These are phyloP conservation scores for Xylaria sp. DNA, from an alignment of 2,329 filamentous ascomycete species.

Conservation along the genomic window DNA sequence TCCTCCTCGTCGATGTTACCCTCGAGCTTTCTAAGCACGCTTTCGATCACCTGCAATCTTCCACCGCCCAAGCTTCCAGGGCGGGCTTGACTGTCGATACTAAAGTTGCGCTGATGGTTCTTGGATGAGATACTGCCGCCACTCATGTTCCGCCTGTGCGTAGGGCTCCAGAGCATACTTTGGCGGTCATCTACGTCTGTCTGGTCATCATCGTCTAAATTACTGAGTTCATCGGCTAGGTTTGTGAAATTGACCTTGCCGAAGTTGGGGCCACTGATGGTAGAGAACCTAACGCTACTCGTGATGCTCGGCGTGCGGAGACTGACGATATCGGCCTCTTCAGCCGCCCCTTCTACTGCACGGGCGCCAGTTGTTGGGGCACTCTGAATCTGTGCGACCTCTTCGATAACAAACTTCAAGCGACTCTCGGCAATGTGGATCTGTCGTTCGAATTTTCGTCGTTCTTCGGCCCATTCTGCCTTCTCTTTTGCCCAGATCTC, in stretches of 20 bases:
- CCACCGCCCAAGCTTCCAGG: conserved; percentile 51
- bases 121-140: conserved; percentile 49
- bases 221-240: conserved; percentile 77
- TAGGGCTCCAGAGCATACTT: conserved; percentile 49
- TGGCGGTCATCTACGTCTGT: conserved; percentile 67
- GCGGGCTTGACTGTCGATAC: conserved; percentile 53
- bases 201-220: conserved; percentile 71
- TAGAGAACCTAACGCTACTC: conserved; percentile 68
- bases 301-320: conserved; percentile 68
- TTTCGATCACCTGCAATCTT: conserved; percentile 48
- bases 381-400: conserved; percentile 68
- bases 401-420: conserved; percentile 76
- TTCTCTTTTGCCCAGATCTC: conserved; percentile 79
- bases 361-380: conserved; percentile 40
- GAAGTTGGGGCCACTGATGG: conserved; percentile 53
- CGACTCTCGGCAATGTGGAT: conserved; percentile 86
- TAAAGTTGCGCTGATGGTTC: conserved; percentile 51
- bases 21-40: conserved; percentile 52
- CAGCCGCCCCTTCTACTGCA: conserved; percentile 51
- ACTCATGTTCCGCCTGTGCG: conserved; percentile 51
- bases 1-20: conserved; percentile 44
- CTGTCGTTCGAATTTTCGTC: conserved; percentile 73
- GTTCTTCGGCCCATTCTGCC: conserved; percentile 77
- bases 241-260: conserved; percentile 63
- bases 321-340: conserved; percentile 67